phyloP scores from a whole-genome alignment of 2,329 filamentous ascomycete species.

The Claviceps humidiphila region DNA sequence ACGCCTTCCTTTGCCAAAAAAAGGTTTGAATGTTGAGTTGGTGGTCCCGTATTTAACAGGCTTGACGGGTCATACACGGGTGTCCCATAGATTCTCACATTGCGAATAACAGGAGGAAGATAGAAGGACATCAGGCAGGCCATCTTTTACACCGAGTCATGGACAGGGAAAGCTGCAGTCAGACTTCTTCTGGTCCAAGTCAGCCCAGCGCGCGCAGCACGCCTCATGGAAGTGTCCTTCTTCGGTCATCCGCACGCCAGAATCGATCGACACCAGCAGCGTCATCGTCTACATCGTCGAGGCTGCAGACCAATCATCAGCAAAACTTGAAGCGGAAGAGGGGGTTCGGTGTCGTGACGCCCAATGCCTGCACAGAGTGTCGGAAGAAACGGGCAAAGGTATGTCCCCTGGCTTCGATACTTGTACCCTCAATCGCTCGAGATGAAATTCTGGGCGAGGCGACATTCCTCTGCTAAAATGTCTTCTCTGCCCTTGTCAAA shows the following conservation, averaged over 20 bases:
- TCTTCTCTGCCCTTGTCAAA: background rate
- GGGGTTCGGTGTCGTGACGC: slow-evolving; percentile 42
- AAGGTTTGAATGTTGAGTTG: background rate
- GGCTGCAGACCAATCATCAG: slow-evolving; percentile 16
- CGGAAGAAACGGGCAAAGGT: slow-evolving; percentile 51
- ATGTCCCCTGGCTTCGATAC: slow-evolving; percentile 3
- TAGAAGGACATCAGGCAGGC: background rate
- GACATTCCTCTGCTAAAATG: background rate
- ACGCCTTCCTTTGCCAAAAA: background rate
- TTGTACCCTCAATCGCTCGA: too few species aligned
- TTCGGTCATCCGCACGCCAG: slow-evolving; percentile 10
- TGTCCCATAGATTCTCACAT: background rate
- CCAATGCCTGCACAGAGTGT: slow-evolving; percentile 48
- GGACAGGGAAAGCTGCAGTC: slow-evolving; percentile 19
- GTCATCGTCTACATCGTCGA: slow-evolving; percentile 9
- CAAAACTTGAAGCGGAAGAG: slow-evolving; percentile 35
- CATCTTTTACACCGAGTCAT: slow-evolving; percentile 10
- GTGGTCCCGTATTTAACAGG: background rate
- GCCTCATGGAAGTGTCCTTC: slow-evolving; percentile 18
- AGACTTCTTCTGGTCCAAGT: slow-evolving; percentile 16
- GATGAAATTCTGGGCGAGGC: background rate
- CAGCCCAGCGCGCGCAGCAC: slow-evolving; percentile 21
- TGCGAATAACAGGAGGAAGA: background rate
- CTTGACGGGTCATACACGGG: background rate
- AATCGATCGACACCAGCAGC: slow-evolving; percentile 6